Percentiles rank a stretch among this genome's conserved stretches.
Conservation (phyloP, 768 basidiomycete genomes). For the Naganishia randhawae region DNA sequence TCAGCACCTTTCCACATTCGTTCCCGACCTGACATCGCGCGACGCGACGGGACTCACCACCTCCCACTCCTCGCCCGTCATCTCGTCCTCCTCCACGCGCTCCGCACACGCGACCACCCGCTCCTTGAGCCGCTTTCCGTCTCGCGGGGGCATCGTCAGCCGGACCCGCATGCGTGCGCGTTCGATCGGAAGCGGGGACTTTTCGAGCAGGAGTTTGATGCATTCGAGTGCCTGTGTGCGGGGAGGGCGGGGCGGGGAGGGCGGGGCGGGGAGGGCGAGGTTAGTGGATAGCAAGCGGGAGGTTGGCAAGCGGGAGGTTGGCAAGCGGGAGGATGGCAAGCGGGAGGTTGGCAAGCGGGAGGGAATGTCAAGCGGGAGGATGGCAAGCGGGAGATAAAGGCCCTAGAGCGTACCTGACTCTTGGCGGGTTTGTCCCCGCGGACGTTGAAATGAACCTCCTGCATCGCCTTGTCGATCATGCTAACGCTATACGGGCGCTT, state of each 20-base stretch:
- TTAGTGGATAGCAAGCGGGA: too few species aligned
- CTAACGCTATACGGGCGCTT: constrained; percentile 86
- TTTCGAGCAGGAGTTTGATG: constrained; percentile 73
- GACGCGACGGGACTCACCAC: constrained; percentile 59
- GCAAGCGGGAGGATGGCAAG: neutral
- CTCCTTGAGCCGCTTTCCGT: constrained; percentile 66
- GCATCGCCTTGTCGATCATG: constrained; percentile 97
- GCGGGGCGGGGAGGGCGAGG: neutral
- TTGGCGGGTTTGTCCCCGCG: constrained; percentile 86
- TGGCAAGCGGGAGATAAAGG: neutral
- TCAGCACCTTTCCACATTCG: neutral
- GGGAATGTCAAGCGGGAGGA: too few species aligned
- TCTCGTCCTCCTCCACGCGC: constrained; percentile 72
- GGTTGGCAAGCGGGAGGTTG: neutral
- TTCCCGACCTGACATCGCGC: too few species aligned
- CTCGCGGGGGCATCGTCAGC: constrained; percentile 66
- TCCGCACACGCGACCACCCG: constrained; percentile 69
- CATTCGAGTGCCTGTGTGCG: constrained; percentile 74
- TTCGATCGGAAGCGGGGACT: constrained; percentile 83
- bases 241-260: neutral
- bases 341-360: too few species aligned
- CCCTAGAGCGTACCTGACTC: constrained; percentile 78
- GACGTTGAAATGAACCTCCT: constrained; percentile 87
- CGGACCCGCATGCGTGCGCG: constrained; percentile 89
- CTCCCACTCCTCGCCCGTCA: constrained; percentile 73